phyloP scores from a whole-genome alignment of 2,329 filamentous ascomycete species.

The Botrytis paeoniae region DNA sequence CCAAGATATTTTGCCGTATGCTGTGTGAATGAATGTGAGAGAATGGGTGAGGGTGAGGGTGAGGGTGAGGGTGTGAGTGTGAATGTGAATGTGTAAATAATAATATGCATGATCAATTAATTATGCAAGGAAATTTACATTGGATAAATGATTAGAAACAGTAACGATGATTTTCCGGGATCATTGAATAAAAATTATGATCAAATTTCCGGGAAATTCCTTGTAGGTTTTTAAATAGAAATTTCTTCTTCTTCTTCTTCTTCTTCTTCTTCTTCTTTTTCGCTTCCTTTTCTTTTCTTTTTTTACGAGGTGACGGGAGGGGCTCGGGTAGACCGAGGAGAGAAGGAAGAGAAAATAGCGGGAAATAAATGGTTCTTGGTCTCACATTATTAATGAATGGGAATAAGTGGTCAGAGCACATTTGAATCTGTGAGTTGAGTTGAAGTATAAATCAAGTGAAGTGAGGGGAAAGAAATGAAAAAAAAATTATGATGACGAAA shows the following conservation, averaged over 20 bases:
- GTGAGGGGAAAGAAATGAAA: not conserved
- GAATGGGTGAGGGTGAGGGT: no score
- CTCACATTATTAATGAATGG: not conserved
- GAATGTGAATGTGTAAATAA: not conserved
- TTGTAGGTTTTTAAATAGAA: not conserved
- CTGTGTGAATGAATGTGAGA: no score
- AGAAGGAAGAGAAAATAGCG: not conserved
- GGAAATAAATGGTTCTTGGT: no score
- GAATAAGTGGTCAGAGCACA: not conserved
- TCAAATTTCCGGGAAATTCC: not conserved
- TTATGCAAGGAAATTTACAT: not conserved
- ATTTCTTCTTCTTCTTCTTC: not conserved
- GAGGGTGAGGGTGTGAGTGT: no score
- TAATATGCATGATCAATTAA: not conserved
- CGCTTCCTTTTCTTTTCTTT: not conserved
- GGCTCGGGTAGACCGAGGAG: not conserved
- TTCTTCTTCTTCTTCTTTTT: not conserved
- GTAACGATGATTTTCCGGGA: not conserved
- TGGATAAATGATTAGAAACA: not conserved
- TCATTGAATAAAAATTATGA: not conserved
- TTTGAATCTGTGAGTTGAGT: not conserved
- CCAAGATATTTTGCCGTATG: no score
- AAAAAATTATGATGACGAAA: not conserved
- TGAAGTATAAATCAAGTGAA: not conserved
- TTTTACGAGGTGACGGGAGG: not conserved